These are phyloP conservation scores for Bathelium albidoporum DNA, from an alignment of 495 filamentous ascomycete genomes.

Conservation along the genomic window DNA sequence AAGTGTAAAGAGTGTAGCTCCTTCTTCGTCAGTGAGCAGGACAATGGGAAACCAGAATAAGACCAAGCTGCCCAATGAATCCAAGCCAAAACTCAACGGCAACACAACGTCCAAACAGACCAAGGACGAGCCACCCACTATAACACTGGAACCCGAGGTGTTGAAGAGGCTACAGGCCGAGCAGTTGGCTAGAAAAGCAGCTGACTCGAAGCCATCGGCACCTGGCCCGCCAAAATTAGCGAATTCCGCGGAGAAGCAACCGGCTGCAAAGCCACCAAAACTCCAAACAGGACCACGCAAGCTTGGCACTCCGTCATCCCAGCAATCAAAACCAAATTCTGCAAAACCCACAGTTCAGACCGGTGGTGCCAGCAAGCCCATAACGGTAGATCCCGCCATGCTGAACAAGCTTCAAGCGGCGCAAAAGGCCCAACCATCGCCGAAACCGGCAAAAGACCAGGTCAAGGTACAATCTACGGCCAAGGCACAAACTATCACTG, in stretches of 20 bases:
- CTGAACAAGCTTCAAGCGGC: conserved; percentile 13
- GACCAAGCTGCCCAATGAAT: not conserved
- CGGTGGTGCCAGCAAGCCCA: conserved; percentile 10
- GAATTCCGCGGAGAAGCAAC: conserved; percentile 10
- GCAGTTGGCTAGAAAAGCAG: not conserved
- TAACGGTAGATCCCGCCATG: conserved; percentile 11
- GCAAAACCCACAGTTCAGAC: not conserved
- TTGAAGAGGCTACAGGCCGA: not conserved
- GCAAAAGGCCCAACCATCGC: conserved; percentile 10
- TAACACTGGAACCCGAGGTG: not conserved
- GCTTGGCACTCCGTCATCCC: conserved; percentile 12
- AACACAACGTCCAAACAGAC: not conserved
- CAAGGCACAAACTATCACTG: conserved; percentile 8
- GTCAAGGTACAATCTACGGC: conserved; percentile 12
- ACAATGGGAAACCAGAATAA: not conserved
- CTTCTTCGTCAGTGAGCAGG: not conserved
- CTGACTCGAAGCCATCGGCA: not conserved
- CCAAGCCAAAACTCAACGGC: not conserved
- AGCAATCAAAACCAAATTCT: not conserved
- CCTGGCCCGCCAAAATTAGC: conserved; percentile 11
- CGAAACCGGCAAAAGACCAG: conserved; percentile 10
- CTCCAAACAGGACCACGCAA: conserved; percentile 11
- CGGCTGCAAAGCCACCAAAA: conserved; percentile 13
- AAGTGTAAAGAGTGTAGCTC: not conserved
- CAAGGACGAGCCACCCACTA: not conserved